A percentile compares a stretch with the other conserved stretches of the same genome.
These are phyloP conservation scores for Pseudonitzschia pungens DNA, from an alignment of 108 stramenopile genomes.

Conservation along the genomic window DNA sequence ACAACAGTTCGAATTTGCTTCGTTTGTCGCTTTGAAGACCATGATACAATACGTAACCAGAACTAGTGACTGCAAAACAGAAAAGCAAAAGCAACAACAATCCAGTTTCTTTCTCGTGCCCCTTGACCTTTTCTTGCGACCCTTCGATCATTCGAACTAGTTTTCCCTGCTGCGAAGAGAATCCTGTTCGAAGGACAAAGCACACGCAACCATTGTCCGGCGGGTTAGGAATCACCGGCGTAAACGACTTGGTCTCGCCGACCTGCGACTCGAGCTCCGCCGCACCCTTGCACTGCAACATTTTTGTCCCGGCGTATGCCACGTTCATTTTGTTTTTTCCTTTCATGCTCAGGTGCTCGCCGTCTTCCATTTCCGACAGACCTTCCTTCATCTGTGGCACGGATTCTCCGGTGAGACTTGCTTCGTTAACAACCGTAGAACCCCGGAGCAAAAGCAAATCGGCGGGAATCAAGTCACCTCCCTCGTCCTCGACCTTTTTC, in stretches of 20 bases:
- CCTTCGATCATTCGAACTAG: slow-evolving; percentile 98
- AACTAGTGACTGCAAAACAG: slow-evolving; percentile 91
- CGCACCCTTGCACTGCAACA: slow-evolving; percentile 85
- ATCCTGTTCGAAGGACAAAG: slow-evolving; percentile 95
- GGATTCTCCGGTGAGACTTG: slow-evolving; percentile 92
- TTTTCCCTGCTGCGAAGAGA: slow-evolving; percentile 96
- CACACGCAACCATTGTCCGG: slow-evolving; percentile 91
- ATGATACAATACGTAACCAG: slow-evolving; percentile 91
- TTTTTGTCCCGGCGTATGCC: slow-evolving; percentile 94
- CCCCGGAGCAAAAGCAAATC: slow-evolving; percentile 89
- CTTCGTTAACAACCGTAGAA: slow-evolving; percentile 93
- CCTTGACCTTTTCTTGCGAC: slow-evolving; percentile 94
- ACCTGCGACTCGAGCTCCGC: slow-evolving; percentile 50
- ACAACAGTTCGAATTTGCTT: slow-evolving; percentile 88
- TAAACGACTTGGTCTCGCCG: slow-evolving; percentile 33
- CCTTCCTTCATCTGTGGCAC: slow-evolving; percentile 99
- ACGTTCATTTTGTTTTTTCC: slow-evolving; percentile 89
- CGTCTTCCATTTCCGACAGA: slow-evolving; percentile 57
- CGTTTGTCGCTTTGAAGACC: slow-evolving; percentile 86
- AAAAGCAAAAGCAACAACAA: slow-evolving; percentile 89
- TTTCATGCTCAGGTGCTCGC: slow-evolving; percentile 74
- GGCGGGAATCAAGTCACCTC: slow-evolving; percentile 92
- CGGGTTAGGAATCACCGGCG: slow-evolving; percentile 58
- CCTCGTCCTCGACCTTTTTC: slow-evolving; percentile 56
- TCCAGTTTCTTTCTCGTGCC: slow-evolving; percentile 91